phyloP scores from a whole-genome alignment of 164 flowering plant species.

The Vitis amurensis region DNA sequence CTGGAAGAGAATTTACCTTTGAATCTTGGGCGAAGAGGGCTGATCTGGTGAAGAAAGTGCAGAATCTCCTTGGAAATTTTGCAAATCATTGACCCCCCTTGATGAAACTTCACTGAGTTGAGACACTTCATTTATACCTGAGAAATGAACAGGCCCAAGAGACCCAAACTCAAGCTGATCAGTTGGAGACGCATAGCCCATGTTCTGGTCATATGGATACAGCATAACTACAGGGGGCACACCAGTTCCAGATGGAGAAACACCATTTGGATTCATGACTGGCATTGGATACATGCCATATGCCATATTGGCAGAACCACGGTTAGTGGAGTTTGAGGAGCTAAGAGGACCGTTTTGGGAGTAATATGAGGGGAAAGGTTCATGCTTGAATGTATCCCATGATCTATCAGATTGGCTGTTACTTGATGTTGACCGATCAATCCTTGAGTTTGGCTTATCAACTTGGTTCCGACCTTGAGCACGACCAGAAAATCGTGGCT shows the following conservation, averaged over 20 bases:
- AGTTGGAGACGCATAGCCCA: constrained; percentile 44
- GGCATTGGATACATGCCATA: constrained; percentile 73
- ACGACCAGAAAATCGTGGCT: constrained; percentile 61
- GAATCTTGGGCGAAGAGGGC: constrained; percentile 75
- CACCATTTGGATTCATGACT: constrained; percentile 49
- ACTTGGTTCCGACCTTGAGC: constrained; percentile 58
- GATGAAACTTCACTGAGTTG: constrained; percentile 54
- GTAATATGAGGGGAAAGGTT: constrained; percentile 48
- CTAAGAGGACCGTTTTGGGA: constrained; percentile 64
- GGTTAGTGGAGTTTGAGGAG: constrained; percentile 37
- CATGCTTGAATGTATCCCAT: constrained; percentile 63
- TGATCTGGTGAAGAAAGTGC: constrained; percentile 68
- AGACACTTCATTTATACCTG: constrained; percentile 46
- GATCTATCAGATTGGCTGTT: constrained; percentile 59
- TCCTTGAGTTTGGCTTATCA: constrained; percentile 62
- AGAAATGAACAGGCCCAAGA: constrained; percentile 62
- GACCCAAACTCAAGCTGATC: constrained; percentile 93
- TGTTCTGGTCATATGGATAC: constrained; percentile 74
- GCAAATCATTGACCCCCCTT: constrained; percentile 27
- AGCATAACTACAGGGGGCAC: constrained; percentile 73
- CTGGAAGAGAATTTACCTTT: constrained; percentile 42
- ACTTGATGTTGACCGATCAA: constrained; percentile 42
- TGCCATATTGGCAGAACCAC: constrained; percentile 50
- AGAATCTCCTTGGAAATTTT: no score
- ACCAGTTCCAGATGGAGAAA: constrained; percentile 58